Evolutionary conservation across 2,329 filamentous ascomycete genomes (phyloP).

Genomic region (Colletotrichum eremochloae): DNA sequence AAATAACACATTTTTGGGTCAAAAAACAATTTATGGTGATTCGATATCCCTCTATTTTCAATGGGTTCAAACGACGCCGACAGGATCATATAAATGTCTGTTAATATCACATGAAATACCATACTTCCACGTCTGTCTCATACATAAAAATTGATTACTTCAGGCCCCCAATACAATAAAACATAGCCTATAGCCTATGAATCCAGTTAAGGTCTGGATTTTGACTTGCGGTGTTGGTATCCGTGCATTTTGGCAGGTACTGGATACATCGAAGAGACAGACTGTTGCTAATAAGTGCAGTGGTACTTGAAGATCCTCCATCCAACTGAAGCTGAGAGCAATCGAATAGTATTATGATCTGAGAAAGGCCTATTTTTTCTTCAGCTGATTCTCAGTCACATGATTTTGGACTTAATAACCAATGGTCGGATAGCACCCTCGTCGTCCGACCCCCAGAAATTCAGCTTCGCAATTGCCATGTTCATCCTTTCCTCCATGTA

Average conservation of each 20-base stretch:
- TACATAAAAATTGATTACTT: background rate
- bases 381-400: background rate
- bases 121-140: too few relatives aligned
- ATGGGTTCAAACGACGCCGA: background rate
- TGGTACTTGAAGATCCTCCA: background rate
- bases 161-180: too few relatives aligned
- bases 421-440: background rate
- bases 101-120: too few relatives aligned
- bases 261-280: too few relatives aligned
- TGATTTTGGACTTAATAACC: background rate
- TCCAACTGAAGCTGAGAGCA: background rate
- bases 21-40: background rate
- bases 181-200: too few relatives aligned
- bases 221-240: too few relatives aligned
- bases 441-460: conserved; percentile 11
- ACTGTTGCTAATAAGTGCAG: too few relatives aligned
- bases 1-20: background rate
- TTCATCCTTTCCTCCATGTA: conserved; percentile 21
- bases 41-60: background rate
- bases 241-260: too few relatives aligned
- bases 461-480: conserved; percentile 27
- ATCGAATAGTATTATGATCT: background rate
- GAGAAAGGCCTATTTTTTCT: too few relatives aligned
- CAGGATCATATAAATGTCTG: background rate
- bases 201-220: too few relatives aligned